These are phyloP conservation scores for Lathyrus tuberosus DNA, from an alignment of 306 rosid genomes.

Conservation along the genomic window DNA sequence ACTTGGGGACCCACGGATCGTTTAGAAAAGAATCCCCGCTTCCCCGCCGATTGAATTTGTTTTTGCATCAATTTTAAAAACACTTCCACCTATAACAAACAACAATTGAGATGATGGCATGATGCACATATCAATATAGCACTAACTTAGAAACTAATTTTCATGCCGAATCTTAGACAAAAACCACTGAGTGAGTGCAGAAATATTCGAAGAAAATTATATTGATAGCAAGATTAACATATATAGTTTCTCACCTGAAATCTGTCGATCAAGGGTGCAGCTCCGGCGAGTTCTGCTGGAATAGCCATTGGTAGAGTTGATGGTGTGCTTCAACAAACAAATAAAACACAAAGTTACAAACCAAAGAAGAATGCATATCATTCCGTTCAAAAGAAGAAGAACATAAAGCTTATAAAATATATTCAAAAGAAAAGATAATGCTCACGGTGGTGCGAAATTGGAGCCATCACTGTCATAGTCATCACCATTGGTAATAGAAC, in stretches of 20 bases:
- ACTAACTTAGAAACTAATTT: conserved; percentile 16
- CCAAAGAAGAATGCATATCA: not conserved
- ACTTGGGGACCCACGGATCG: conserved; percentile 71
- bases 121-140: conserved; percentile 10
- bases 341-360: conserved; percentile 3
- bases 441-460: conserved; percentile 86
- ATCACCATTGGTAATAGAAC: conserved; percentile 56
- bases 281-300: conserved; percentile 81
- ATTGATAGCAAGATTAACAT: not conserved
- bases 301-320: conserved; percentile 65
- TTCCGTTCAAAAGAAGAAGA: not conserved
- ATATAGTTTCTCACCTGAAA: conserved; percentile 65
- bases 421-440: conserved; percentile 24
- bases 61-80: conserved; percentile 84
- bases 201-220: conserved; percentile 2
- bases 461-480: conserved; percentile 73
- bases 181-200: conserved; percentile 12
- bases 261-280: conserved; percentile 75
- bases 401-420: not conserved
- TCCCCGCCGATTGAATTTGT: conserved; percentile 88
- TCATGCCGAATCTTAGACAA: conserved; percentile 29
- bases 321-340: conserved; percentile 66
- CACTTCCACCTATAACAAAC: conserved; percentile 68
- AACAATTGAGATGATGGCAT: not conserved
- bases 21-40: conserved; percentile 88